These are phyloP conservation scores for Cryphonectria naterciae DNA, from an alignment of 2,329 filamentous ascomycete species.

Conservation along the genomic window DNA sequence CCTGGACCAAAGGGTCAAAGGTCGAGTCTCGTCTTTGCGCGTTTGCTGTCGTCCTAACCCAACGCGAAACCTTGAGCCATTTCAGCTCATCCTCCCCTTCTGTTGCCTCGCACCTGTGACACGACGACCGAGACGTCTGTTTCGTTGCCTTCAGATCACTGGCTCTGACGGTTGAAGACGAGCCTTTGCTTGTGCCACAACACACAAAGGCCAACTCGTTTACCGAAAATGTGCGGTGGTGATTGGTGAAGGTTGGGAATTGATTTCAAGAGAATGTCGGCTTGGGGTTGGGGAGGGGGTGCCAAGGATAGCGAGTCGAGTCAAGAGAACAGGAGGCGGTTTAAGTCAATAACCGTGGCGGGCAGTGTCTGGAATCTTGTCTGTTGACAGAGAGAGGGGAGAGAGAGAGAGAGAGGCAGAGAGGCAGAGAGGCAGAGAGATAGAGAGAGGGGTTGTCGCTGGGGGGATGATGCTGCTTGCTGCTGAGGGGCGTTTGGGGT, in stretches of 20 bases:
- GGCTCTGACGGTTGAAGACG: background rate
- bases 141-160: background rate
- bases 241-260: background rate
- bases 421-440: too few species aligned
- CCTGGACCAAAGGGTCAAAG: background rate
- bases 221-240: background rate
- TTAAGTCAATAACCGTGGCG: background rate
- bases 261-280: background rate
- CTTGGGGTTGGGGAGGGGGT: background rate
- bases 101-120: background rate
- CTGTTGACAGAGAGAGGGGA: background rate
- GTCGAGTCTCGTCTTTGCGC: background rate
- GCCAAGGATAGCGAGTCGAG: background rate
- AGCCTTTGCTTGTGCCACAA: background rate
- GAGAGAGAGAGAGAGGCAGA: background rate
- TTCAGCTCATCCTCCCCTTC: conserved; percentile 11
- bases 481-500: background rate
- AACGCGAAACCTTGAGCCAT: conserved; percentile 17
- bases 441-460: background rate
- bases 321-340: background rate
- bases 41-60: background rate
- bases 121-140: background rate
- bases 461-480: background rate
- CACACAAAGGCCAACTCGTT: background rate
- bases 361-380: background rate